A percentile compares a stretch with the other conserved stretches of the same genome.
Conservation (phyloP, 768 basidiomycete genomes). For the Fomitopsis serialis region DNA sequence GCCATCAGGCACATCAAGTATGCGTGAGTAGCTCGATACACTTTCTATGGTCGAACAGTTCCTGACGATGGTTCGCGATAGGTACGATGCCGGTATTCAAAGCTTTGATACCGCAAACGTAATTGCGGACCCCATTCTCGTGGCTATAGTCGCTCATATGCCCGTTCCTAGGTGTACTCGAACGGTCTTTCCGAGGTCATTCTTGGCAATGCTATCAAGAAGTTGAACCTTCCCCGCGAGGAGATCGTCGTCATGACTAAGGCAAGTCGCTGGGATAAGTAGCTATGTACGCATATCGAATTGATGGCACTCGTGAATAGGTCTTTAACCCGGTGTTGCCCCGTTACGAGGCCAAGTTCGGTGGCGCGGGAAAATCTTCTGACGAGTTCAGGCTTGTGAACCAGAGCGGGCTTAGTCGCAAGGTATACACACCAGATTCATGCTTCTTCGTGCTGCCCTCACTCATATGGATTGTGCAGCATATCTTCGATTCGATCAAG, state of each 20-base stretch:
- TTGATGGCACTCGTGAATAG: background rate
- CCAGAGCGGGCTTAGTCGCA: slow-evolving; percentile 28
- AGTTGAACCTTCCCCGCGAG: slow-evolving; percentile 35
- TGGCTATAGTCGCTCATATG: background rate
- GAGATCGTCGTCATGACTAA: slow-evolving; percentile 45
- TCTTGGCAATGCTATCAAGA: slow-evolving; percentile 41
- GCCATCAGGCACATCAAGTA: slow-evolving; percentile 32
- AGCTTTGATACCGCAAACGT: slow-evolving; percentile 31
- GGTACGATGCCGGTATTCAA: slow-evolving; percentile 33
- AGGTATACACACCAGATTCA: slow-evolving; percentile 11
- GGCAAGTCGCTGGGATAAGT: slow-evolving; percentile 12
- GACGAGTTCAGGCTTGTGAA: slow-evolving; percentile 30
- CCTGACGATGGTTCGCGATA: slow-evolving; percentile 4
- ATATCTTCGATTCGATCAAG: slow-evolving; percentile 68
- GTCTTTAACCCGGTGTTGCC: slow-evolving; percentile 9
- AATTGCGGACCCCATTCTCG: background rate
- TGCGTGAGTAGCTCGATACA: slow-evolving; percentile 22
- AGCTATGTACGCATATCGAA: no score
- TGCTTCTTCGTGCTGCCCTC: background rate
- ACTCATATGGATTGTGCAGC: slow-evolving; percentile 29
- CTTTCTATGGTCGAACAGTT: background rate
- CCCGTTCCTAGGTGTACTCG: slow-evolving; percentile 24
- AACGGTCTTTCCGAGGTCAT: slow-evolving; percentile 37
- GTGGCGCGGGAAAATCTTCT: slow-evolving; percentile 1
- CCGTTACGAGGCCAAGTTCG: slow-evolving; percentile 4